Percentiles rank a stretch among this genome's conserved stretches.
Conservation (phyloP, 164 flowering plant species). For the Kalanchoe fedtschenkoi region DNA sequence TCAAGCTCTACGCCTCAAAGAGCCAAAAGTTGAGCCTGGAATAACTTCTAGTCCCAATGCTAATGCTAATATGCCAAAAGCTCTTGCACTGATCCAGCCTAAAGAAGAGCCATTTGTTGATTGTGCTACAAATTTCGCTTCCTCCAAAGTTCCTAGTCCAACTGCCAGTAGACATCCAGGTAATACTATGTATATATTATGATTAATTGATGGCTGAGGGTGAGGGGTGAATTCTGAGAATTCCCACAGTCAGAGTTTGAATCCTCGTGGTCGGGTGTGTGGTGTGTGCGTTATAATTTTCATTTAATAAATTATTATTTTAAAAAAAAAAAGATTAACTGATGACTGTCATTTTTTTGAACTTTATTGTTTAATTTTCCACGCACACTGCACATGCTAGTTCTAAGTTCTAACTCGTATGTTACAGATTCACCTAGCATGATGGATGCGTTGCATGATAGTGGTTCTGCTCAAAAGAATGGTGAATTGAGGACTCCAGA, state of each 20-base stretch:
- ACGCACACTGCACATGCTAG: background rate
- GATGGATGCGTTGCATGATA: background rate
- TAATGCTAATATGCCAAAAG: background rate
- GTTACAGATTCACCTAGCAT: background rate
- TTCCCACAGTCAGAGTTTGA: too few relatives aligned
- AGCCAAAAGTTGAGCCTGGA: constrained; percentile 8
- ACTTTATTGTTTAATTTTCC: background rate
- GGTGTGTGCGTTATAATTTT: too few relatives aligned
- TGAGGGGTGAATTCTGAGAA: too few relatives aligned
- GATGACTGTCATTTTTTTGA: too few relatives aligned
- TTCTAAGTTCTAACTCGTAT: background rate
- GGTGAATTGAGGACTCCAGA: background rate
- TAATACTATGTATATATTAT: background rate
- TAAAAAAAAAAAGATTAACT: too few relatives aligned
- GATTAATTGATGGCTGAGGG: too few relatives aligned
- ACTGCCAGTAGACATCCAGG: background rate
- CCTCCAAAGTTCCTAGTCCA: background rate
- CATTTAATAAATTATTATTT: too few relatives aligned
- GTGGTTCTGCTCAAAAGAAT: background rate
- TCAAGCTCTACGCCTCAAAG: constrained; percentile 5
- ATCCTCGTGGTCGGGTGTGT: too few relatives aligned
- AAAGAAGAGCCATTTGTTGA: constrained; percentile 1
- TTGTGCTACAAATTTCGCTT: background rate
- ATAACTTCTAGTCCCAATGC: background rate
- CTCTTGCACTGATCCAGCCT: constrained; percentile 5